Evolutionary conservation across 495 filamentous ascomycete genomes (phyloP).

Genomic region (Penicillium ochrochloron): DNA sequence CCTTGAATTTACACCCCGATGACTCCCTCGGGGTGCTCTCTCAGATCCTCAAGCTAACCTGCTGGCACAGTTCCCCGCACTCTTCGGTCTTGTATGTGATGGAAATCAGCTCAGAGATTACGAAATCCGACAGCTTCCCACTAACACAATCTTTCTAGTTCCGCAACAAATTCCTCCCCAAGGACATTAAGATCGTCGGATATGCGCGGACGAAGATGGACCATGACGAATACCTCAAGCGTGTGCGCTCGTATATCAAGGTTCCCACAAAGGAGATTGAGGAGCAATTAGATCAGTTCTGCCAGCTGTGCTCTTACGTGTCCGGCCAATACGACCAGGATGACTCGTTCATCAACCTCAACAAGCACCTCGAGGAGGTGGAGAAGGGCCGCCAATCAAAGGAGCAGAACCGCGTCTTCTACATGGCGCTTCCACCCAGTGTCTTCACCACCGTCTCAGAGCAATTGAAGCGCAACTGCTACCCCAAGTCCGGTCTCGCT

Average conservation of each 20-base stretch:
- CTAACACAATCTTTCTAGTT: constrained; percentile 61
- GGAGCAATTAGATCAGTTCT: constrained; percentile 90
- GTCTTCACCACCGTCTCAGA: constrained; percentile 98
- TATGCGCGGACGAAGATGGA: constrained; percentile 99
- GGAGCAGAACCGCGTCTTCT: constrained; percentile 93
- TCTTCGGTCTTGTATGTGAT: constrained; percentile 91
- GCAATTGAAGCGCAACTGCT: constrained; percentile 95
- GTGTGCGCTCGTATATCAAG: constrained; percentile 98
- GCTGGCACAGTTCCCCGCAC: constrained; percentile 80
- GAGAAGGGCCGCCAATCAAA: constrained; percentile 70
- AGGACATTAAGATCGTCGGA: constrained; percentile 95
- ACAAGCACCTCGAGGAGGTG: constrained; percentile 85
- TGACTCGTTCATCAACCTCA: constrained; percentile 87
- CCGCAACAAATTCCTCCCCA: constrained; percentile 97
- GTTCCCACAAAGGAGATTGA: constrained; percentile 97
- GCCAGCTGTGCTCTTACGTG: constrained; percentile 84
- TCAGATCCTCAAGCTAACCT: constrained; percentile 32
- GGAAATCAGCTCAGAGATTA: background rate
- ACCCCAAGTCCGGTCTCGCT: constrained; percentile 84
- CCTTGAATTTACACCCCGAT: constrained; percentile 23
- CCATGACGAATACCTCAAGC: constrained; percentile 88
- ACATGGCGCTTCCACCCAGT: constrained; percentile 98
- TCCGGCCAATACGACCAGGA: constrained; percentile 98
- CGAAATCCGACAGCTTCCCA: constrained; percentile 1
- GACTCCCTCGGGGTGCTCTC: constrained; percentile 10